These are phyloP conservation scores for Boletus sp. DNA, from an alignment of 768 basidiomycete species.

Conservation along the genomic window DNA sequence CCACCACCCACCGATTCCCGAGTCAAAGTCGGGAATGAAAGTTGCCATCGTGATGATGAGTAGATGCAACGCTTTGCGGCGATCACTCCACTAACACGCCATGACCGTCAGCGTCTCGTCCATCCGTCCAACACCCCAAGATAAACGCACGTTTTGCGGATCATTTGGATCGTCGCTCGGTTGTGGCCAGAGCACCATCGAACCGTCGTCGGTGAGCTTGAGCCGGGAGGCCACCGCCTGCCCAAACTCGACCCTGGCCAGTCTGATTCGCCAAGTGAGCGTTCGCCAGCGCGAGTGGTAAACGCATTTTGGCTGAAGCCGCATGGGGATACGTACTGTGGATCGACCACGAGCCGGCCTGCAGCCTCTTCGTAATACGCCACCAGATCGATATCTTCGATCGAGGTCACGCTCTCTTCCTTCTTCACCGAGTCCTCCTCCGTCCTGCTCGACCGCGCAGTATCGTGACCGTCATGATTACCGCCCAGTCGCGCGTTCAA, in stretches of 20 bases:
- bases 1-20: conserved; percentile 43
- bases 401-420: neutral
- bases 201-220: conserved; percentile 46
- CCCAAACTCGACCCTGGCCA: conserved; percentile 51
- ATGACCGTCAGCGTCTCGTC: neutral
- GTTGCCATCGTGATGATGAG: conserved; percentile 50
- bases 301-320: neutral
- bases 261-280: conserved; percentile 26
- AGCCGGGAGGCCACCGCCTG: conserved; percentile 42
- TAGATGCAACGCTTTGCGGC: conserved; percentile 45
- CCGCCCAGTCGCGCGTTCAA: neutral
- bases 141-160: conserved; percentile 48
- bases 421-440: conserved; percentile 4
- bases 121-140: neutral
- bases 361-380: conserved; percentile 53
- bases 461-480: neutral
- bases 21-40: conserved; percentile 54
- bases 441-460: neutral
- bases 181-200: conserved; percentile 55
- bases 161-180: conserved; percentile 48
- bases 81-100: conserved; percentile 41
- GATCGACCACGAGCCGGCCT: conserved; percentile 62
- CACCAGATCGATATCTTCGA: conserved; percentile 32
- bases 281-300: neutral
- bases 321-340: conserved; percentile 41